Evolutionary conservation across 352 stramenopile species (phyloP).

Genomic region (Phytopythium oedochilum): DNA sequence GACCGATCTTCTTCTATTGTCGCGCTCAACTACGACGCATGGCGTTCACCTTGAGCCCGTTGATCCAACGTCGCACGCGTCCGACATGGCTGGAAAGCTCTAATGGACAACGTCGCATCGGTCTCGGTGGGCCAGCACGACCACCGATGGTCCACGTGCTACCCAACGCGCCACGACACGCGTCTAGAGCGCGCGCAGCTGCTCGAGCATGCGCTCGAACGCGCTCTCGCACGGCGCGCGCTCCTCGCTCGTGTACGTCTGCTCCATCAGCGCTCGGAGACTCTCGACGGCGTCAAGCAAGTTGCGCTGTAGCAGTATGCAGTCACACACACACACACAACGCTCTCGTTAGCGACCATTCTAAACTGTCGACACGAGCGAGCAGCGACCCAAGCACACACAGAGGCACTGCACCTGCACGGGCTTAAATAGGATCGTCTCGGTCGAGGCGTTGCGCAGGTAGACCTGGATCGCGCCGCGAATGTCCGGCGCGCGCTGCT

Average conservation of each 20-base stretch:
- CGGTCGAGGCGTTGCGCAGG: constrained; percentile 71
- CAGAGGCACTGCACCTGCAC: constrained; percentile 63
- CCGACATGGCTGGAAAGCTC: too few species aligned
- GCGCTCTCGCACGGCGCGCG: constrained; percentile 34
- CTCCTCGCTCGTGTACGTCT: constrained; percentile 50
- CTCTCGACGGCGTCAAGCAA: constrained; percentile 60
- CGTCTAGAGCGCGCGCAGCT: constrained; percentile 36
- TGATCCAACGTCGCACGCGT: too few species aligned
- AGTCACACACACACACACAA: constrained; percentile 1
- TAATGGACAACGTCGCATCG: too few species aligned
- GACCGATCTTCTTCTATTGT: neutral
- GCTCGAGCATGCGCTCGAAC: constrained; percentile 35
- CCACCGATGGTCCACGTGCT: neutral
- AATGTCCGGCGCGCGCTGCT: constrained; percentile 32
- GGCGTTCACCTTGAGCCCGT: neutral
- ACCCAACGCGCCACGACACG: neutral
- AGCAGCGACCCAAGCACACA: too few species aligned
- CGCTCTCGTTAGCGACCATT: neutral
- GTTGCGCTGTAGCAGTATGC: constrained; percentile 37
- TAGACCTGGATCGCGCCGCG: constrained; percentile 66
- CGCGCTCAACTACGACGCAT: neutral
- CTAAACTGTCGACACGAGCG: neutral
- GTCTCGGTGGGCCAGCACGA: neutral
- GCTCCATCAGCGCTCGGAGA: constrained; percentile 50
- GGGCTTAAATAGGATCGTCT: constrained; percentile 81